phyloP scores from a whole-genome alignment of 1,284 basidiomycete species.

The Exobasidium cylindrosporum region DNA sequence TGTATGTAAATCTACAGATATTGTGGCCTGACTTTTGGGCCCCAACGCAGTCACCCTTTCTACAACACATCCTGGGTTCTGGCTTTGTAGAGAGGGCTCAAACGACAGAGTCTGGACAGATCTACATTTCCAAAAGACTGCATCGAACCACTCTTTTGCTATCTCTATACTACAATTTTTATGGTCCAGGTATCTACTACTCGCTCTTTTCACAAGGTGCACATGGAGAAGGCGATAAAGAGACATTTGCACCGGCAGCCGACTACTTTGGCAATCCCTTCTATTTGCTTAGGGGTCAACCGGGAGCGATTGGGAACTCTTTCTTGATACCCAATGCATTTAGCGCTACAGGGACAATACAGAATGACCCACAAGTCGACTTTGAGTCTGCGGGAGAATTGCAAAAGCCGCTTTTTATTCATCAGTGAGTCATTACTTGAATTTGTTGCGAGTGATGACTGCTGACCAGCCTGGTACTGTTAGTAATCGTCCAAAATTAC shows the following conservation, averaged over 20 bases:
- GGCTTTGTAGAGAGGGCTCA: not conserved
- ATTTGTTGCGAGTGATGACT: too few species aligned
- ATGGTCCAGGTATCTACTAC: not conserved
- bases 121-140: not conserved
- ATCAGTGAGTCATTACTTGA: too few species aligned
- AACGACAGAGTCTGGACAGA: not conserved
- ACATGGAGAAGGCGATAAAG: not conserved
- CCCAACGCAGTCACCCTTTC: not conserved
- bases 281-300: not conserved
- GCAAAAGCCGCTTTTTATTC: too few species aligned
- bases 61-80: not conserved
- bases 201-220: not conserved
- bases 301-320: too few species aligned
- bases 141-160: not conserved
- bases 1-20: too few species aligned
- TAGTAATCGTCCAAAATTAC: too few species aligned
- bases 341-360: too few species aligned
- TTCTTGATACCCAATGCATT: too few species aligned
- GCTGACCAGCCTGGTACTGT: too few species aligned
- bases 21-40: not conserved
- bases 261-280: not conserved
- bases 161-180: not conserved
- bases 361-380: too few species aligned
- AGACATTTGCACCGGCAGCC: constrained; percentile 1
- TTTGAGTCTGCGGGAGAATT: too few species aligned